Conservation (phyloP, 345 rosid genomes). For the Brassica juncea region DNA sequence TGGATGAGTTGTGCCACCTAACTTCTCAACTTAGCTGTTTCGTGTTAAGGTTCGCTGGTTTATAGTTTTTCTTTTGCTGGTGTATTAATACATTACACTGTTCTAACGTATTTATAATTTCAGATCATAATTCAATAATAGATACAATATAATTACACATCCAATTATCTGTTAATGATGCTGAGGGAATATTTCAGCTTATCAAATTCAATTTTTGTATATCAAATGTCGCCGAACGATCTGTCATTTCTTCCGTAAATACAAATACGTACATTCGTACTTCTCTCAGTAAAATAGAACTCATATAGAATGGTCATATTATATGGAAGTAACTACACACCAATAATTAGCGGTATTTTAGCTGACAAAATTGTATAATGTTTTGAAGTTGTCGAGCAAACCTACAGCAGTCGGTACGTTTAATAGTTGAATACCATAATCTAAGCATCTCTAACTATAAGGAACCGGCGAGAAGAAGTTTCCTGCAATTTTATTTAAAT, state of each 20-base stretch:
- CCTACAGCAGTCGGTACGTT: slow-evolving; percentile 17
- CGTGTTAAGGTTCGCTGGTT: slow-evolving; percentile 21
- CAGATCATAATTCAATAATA: neutral
- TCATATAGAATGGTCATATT: neutral
- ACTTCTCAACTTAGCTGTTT: slow-evolving; percentile 14
- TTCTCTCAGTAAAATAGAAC: neutral
- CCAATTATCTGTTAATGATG: slow-evolving; percentile 14
- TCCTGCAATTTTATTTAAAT: neutral
- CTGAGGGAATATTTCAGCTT: slow-evolving; percentile 9
- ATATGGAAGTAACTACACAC: neutral
- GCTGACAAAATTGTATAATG: slow-evolving; percentile 31
- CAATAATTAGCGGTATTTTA: slow-evolving; percentile 8
- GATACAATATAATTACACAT: neutral
- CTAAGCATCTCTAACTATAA: neutral
- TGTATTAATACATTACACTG: slow-evolving; percentile 6
- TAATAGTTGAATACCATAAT: neutral
- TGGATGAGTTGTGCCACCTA: slow-evolving; percentile 7
- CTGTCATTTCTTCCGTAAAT: neutral
- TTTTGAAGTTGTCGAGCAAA: slow-evolving; percentile 27
- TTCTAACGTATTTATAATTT: neutral
- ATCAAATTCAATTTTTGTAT: neutral
- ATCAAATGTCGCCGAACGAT: neutral
- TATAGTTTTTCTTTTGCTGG: neutral
- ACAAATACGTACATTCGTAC: neutral
- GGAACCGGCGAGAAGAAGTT: slow-evolving; percentile 15